phyloP scores from a whole-genome alignment of 78 protist genomes.

The Dictyostelium citrinum region DNA sequence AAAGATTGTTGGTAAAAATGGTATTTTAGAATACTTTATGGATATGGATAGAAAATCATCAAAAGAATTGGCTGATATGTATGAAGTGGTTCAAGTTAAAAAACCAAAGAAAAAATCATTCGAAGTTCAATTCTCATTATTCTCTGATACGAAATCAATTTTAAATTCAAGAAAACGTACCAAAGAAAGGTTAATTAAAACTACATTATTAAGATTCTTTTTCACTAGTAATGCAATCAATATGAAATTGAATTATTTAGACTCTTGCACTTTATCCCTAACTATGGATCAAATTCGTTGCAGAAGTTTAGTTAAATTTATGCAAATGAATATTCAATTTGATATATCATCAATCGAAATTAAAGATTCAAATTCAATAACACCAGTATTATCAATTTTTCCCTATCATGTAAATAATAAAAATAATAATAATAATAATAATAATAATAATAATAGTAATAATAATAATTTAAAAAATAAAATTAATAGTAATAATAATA shows the following conservation, averaged over 20 bases:
- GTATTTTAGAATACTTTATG: constrained; percentile 41
- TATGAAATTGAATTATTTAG: constrained; percentile 8
- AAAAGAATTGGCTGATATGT: constrained; percentile 51
- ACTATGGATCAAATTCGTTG: constrained; percentile 10
- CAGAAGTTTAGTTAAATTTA: constrained; percentile 35
- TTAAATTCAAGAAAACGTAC: constrained; percentile 53
- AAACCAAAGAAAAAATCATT: neutral
- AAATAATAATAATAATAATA: neutral
- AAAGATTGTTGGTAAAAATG: constrained; percentile 58
- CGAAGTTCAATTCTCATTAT: constrained; percentile 5
- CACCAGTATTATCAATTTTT: constrained; percentile 46
- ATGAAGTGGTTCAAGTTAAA: constrained; percentile 18
- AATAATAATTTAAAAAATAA: neutral
- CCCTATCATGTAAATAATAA: neutral
- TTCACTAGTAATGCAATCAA: constrained; percentile 2
- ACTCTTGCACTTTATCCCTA: neutral
- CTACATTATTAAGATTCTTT: constrained; percentile 31
- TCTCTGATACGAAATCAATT: constrained; percentile 46
- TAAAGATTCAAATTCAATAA: constrained; percentile 35
- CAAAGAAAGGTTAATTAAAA: constrained; percentile 21
- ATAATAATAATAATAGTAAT: neutral
- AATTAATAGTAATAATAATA: neutral
- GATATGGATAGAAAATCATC: constrained; percentile 17
- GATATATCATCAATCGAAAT: constrained; percentile 24
- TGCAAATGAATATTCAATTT: constrained; percentile 39